Evolutionary conservation across 2,329 filamentous ascomycete genomes (phyloP).

Genomic region (Phaeosphaeriaceae sp.): DNA sequence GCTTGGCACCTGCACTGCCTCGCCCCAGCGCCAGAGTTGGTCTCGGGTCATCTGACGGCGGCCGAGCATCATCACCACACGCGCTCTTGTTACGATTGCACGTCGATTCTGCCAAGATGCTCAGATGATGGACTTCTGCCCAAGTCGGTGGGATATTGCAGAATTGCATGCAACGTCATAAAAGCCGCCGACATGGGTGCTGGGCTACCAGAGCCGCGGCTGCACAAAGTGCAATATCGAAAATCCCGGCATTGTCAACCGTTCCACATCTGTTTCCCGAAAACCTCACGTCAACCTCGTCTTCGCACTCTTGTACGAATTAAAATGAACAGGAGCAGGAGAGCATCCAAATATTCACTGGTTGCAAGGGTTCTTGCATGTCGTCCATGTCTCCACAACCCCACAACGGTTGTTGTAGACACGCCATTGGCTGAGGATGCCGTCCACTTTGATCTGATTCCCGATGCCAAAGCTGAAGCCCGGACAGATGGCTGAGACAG

Average conservation of each 20-base stretch:
- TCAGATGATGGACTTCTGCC: too few species aligned
- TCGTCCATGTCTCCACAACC: background rate
- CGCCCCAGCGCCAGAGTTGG: background rate
- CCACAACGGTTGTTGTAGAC: background rate
- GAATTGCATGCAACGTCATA: background rate
- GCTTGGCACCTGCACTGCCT: background rate
- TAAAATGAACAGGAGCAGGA: background rate
- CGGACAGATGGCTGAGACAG: background rate
- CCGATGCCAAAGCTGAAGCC: background rate
- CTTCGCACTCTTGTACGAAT: background rate
- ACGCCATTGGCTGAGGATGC: background rate
- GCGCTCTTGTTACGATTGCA: background rate
- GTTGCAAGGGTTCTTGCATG: background rate
- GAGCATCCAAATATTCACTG: background rate
- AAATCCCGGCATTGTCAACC: too few species aligned
- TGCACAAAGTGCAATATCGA: slow-evolving; percentile 3
- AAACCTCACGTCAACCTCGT: background rate
- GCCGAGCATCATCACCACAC: background rate
- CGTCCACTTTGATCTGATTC: background rate
- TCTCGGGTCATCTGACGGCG: background rate
- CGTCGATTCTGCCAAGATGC: too few species aligned
- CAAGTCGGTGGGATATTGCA: background rate
- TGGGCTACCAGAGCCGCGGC: background rate
- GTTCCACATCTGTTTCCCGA: too few species aligned
- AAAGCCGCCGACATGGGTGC: background rate